Evolutionary conservation across 768 basidiomycete genomes (phyloP), one percentile per base, ranked within the genome.

Genomic region (Kwoniella mangroviensis): DNA sequence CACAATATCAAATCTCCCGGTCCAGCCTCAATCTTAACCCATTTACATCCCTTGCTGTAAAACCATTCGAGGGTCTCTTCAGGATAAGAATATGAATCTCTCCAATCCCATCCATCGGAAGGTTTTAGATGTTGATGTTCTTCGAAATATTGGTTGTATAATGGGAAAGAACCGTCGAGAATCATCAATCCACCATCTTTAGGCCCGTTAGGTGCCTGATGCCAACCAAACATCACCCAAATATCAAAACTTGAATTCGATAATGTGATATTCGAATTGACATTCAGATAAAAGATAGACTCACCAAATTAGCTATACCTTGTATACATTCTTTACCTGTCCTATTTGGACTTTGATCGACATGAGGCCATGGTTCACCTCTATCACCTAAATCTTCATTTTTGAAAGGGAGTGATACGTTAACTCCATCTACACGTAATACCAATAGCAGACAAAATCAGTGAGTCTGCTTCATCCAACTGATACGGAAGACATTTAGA

Each of bases 171-270:
- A 7, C 82, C 82, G 45, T 78, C 71, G 68, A 85, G 82, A 58
- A 85, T 81, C 75, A 83, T 79, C 2, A 85, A 73, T 11, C 84
- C 84, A 26, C 84, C 84, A 55, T 85, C 84, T 49, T 83, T 70
- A 2, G 81, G 80, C 10, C 84, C 84, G 71, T 83, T 83, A 40
- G 73, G 68, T 21, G 68, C 70, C 75, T 75, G n/a, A 52, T 11
- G 34, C 40, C 42, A 41, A 26, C 34, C 40, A 22, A 41, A 26
- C 34, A 34, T 34, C 34, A 34, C 34, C 34, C 34, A 49, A 40
- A 40, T 15, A 58, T 34, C 57, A 59, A 10, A 19, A 41, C 28
- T 21, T 34, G 34, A 34, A 34, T 34, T 34, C 34, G 34, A 34
- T n/a, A 7, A 34, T 34, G 34, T 34, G 34, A 34, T 34, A 34